Evolutionary conservation across 73 alveolate genomes (phyloP).

Genomic region (Paramecium octaurelia): DNA sequence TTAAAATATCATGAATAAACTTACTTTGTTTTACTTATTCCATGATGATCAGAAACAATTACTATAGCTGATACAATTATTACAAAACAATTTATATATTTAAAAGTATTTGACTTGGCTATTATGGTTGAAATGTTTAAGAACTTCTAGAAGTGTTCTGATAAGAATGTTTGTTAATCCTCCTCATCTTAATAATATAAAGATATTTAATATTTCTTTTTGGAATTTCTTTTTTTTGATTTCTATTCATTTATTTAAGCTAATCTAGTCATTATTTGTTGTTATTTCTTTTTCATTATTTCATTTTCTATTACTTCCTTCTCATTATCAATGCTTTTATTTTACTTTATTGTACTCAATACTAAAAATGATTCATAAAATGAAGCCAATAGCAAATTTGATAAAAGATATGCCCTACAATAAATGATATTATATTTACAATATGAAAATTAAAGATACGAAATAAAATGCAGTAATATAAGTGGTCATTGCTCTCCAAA

Average conservation of each 20-base stretch:
- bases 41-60: neutral
- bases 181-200: neutral
- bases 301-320: constrained; percentile 27
- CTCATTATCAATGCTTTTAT: neutral
- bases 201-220: neutral
- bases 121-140: neutral
- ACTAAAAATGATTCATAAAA: constrained; percentile 61
- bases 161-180: neutral
- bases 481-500: constrained; percentile 55
- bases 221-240: neutral
- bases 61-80: neutral
- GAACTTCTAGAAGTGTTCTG: neutral
- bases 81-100: neutral
- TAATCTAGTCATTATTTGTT: constrained; percentile 22
- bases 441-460: constrained; percentile 44
- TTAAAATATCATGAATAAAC: neutral
- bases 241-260: constrained; percentile 16
- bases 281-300: neutral
- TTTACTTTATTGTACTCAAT: constrained; percentile 34
- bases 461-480: constrained; percentile 52
- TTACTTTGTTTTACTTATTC: neutral
- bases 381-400: constrained; percentile 51
- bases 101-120: neutral
- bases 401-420: constrained; percentile 23
- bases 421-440: neutral